Conservation (phyloP, 2,329 filamentous ascomycete species). For the Fusarium virguliforme region DNA sequence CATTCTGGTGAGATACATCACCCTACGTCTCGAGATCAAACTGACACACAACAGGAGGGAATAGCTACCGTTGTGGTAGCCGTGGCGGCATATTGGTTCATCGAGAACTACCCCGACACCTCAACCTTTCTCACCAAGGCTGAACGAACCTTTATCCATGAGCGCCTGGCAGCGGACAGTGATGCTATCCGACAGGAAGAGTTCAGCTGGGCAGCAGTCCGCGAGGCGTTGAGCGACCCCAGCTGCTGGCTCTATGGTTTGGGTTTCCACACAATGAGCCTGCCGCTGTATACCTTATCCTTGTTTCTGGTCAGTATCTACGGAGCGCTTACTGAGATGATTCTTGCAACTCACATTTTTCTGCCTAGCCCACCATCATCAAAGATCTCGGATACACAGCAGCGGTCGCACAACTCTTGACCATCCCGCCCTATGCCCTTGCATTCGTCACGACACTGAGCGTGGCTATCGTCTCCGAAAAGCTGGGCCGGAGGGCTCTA, state of each 20-base stretch:
- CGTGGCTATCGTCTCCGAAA: conserved; percentile 74
- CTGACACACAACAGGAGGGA: conserved; percentile 62
- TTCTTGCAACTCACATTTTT: not conserved
- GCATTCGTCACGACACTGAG: conserved; percentile 73
- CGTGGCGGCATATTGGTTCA: conserved; percentile 69
- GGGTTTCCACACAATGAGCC: conserved; percentile 80
- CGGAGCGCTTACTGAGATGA: not conserved
- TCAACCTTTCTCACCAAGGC: conserved; percentile 70
- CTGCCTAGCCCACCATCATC: conserved; percentile 67
- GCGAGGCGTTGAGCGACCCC: conserved; percentile 74
- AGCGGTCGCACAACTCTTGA: conserved; percentile 71
- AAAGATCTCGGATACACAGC: conserved; percentile 68
- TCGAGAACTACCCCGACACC: conserved; percentile 76
- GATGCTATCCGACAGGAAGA: conserved; percentile 79
- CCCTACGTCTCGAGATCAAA: fast-evolving
- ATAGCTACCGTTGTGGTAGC: conserved; percentile 70
- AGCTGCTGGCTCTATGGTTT: conserved; percentile 83
- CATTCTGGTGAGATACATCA: conserved; percentile 63
- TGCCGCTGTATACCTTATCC: conserved; percentile 72
- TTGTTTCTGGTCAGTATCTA: conserved; percentile 65
- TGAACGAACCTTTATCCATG: conserved; percentile 72
- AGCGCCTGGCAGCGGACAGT: conserved; percentile 76
- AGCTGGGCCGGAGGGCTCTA: conserved; percentile 69
- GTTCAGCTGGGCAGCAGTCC: conserved; percentile 79
- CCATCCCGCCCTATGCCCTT: conserved; percentile 76